phyloP scores from a whole-genome alignment of 371 early-diverging fungal genomes.

The Saksenaea oblongispora region DNA sequence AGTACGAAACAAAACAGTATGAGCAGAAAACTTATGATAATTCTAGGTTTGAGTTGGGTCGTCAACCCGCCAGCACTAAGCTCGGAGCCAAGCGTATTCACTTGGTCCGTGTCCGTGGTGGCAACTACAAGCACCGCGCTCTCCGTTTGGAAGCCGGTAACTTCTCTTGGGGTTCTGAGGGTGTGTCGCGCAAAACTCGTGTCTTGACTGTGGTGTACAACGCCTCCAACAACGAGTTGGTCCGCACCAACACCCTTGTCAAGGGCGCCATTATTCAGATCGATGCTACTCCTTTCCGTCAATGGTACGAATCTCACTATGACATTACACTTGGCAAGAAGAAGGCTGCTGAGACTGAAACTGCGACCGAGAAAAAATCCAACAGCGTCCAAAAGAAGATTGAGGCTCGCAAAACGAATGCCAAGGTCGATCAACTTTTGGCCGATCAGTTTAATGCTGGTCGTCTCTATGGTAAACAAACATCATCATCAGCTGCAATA shows the following conservation, averaged over 20 bases:
- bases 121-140: slow-evolving; percentile 96
- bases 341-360: slow-evolving; percentile 64
- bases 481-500: neutral
- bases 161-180: slow-evolving; percentile 95
- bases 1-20: neutral
- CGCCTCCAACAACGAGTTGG: slow-evolving; percentile 98
- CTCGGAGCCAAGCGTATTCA: slow-evolving; percentile 95
- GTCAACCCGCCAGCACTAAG: slow-evolving; percentile 97
- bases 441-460: slow-evolving; percentile 93
- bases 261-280: slow-evolving; percentile 97
- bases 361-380: slow-evolving; percentile 75
- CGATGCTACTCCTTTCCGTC: slow-evolving; percentile 96
- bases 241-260: slow-evolving; percentile 98
- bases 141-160: slow-evolving; percentile 94
- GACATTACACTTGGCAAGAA: slow-evolving; percentile 83
- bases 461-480: slow-evolving; percentile 67
- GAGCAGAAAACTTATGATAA: neutral
- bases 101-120: slow-evolving; percentile 95
- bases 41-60: slow-evolving; percentile 94
- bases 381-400: slow-evolving; percentile 85
- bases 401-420: slow-evolving; percentile 71
- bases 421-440: slow-evolving; percentile 81
- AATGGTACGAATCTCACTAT: slow-evolving; percentile 95
- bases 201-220: slow-evolving; percentile 97
- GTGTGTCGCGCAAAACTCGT: slow-evolving; percentile 89